Conservation (phyloP, 1,284 basidiomycete genomes). For the Chalciporus sp. region DNA sequence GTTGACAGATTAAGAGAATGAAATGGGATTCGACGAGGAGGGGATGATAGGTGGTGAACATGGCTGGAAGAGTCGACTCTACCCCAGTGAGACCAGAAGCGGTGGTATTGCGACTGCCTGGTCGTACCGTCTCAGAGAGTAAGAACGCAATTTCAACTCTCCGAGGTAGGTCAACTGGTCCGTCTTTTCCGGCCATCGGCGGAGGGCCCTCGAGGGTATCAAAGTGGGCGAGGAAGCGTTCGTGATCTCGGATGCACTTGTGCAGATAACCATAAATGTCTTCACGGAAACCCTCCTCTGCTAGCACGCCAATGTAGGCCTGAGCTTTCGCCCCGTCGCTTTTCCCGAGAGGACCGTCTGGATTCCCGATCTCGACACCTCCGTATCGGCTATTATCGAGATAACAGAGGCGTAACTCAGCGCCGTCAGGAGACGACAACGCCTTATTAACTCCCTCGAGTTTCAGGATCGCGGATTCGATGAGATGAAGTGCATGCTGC, state of each 20-base stretch:
- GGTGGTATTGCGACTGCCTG: constrained; percentile 50
- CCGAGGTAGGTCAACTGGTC: constrained; percentile 49
- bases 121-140: constrained; percentile 65
- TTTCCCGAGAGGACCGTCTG: constrained; percentile 70
- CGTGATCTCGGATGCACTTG: constrained; percentile 78
- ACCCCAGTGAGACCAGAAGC: constrained; percentile 27
- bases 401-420: constrained; percentile 73
- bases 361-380: constrained; percentile 75
- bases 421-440: constrained; percentile 54
- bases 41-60: constrained; percentile 84
- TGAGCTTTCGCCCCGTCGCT: constrained; percentile 56
- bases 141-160: constrained; percentile 66
- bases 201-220: constrained; percentile 59
- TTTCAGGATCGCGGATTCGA: constrained; percentile 67
- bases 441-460: constrained; percentile 68
- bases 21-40: constrained; percentile 82
- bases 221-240: constrained; percentile 78
- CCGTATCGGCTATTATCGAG: constrained; percentile 72
- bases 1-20: constrained; percentile 66
- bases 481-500: constrained; percentile 70
- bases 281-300: constrained; percentile 54
- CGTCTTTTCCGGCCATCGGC: constrained; percentile 20
- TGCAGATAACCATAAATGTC: constrained; percentile 58
- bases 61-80: constrained; percentile 44
- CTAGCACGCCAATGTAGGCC: constrained; percentile 63